phyloP scores from a whole-genome alignment of 2,329 filamentous ascomycete genomes.

The Furcasterigmium sp. region DNA sequence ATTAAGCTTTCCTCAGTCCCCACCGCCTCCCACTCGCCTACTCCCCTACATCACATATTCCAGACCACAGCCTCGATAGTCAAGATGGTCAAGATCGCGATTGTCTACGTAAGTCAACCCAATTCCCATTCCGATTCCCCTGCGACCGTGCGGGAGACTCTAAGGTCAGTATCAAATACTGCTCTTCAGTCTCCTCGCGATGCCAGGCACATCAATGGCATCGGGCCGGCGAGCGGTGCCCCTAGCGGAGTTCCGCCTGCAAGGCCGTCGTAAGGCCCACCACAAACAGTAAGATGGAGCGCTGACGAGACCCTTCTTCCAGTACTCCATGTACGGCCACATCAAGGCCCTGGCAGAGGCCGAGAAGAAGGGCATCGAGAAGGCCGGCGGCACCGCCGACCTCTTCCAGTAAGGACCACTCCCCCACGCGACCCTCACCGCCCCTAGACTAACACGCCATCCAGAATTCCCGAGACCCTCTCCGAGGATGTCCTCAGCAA shows the following conservation, averaged over 20 bases:
- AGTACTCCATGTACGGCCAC: slow-evolving; percentile 96
- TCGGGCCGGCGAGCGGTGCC: no score
- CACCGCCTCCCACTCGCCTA: no score
- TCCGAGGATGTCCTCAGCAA: slow-evolving; percentile 74
- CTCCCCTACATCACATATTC: no score
- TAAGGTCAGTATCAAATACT: no score
- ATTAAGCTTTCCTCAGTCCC: no score
- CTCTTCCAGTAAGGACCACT: slow-evolving; percentile 64
- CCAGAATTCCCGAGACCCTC: slow-evolving; percentile 79
- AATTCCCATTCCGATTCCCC: no score
- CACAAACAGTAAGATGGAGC: neutral
- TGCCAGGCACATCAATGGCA: no score
- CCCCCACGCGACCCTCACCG: neutral
- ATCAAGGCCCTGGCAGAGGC: slow-evolving; percentile 79
- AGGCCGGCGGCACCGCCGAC: slow-evolving; percentile 75
- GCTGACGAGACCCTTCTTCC: neutral
- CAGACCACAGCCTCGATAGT: slow-evolving; percentile 13
- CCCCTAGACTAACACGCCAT: slow-evolving; percentile 1
- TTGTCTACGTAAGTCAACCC: slow-evolving; percentile 67
- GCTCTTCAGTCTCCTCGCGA: no score
- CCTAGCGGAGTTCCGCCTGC: no score
- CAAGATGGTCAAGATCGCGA: slow-evolving; percentile 85
- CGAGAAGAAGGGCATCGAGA: slow-evolving; percentile 85
- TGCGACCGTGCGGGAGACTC: no score
- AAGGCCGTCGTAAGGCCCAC: no score